These are phyloP conservation scores for Tolypocladium tropicale DNA, from an alignment of 2,329 filamentous ascomycete genomes.

Conservation along the genomic window DNA sequence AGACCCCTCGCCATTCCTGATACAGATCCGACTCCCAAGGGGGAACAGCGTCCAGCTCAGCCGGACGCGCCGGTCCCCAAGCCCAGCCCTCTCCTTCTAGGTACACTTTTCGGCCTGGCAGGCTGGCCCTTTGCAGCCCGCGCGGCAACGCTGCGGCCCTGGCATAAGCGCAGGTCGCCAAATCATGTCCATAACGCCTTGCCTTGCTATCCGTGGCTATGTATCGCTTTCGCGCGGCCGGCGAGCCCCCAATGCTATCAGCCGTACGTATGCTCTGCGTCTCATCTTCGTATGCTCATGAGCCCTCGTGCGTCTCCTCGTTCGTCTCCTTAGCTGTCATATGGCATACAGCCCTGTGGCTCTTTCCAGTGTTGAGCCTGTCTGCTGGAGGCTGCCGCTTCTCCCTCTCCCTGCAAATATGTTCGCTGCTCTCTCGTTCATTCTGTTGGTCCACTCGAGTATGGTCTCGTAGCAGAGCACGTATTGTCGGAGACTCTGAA, in stretches of 20 bases:
- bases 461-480: slow-evolving; percentile 95
- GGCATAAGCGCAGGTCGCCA: background rate
- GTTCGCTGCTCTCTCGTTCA: slow-evolving; percentile 25
- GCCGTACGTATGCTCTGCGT: background rate
- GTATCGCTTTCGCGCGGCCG: background rate
- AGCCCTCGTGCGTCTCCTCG: background rate
- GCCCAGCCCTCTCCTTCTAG: background rate
- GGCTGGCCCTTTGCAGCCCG: background rate
- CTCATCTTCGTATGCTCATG: too few species aligned
- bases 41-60: background rate
- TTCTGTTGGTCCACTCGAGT: slow-evolving; percentile 66
- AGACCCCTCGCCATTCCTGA: background rate
- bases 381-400: slow-evolving; percentile 21
- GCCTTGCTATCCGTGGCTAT: background rate
- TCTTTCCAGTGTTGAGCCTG: slow-evolving; percentile 1
- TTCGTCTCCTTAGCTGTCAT: background rate
- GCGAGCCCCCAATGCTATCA: background rate
- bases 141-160: background rate
- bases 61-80: background rate
- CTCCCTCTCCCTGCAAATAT: slow-evolving; percentile 12
- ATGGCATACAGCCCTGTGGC: background rate
- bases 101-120: background rate
- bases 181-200: background rate
- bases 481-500: slow-evolving; percentile 86
- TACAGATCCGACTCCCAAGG: background rate